Evolutionary conservation across 257 asterid species (phyloP).

Genomic region (Datura wrightii): DNA sequence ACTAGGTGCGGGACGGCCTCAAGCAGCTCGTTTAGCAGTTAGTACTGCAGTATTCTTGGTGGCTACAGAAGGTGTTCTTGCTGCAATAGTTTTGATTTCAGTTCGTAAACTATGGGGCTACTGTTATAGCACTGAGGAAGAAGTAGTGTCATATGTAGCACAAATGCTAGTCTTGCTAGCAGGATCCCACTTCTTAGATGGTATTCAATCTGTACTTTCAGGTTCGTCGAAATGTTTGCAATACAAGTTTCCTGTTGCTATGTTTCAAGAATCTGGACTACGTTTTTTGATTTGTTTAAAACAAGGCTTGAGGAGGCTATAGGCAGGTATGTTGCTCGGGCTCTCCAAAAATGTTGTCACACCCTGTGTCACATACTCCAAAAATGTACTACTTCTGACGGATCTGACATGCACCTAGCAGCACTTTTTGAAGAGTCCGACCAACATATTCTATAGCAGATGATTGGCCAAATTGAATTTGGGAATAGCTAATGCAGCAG

Average conservation of each 20-base stretch:
- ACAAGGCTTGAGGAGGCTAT: background rate
- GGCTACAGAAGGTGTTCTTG: constrained; percentile 26
- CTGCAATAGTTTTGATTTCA: constrained; percentile 8
- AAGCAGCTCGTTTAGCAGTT: constrained; percentile 34
- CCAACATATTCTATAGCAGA: too few relatives aligned
- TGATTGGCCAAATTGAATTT: background rate
- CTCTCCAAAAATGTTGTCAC: background rate
- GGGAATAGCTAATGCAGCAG: background rate
- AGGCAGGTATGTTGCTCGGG: background rate
- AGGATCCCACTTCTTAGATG: constrained; percentile 35
- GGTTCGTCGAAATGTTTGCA: constrained; percentile 21
- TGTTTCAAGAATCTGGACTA: background rate
- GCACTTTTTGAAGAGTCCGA: background rate
- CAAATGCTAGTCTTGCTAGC: constrained; percentile 35
- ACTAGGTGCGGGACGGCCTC: constrained; percentile 35
- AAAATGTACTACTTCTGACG: background rate
- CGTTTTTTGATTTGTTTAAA: background rate
- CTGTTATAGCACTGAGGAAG: constrained; percentile 35
- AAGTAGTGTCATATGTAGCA: constrained; percentile 33
- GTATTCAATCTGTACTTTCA: constrained; percentile 36
- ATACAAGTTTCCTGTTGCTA: background rate
- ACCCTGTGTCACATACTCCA: background rate
- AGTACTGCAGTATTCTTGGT: constrained; percentile 5
- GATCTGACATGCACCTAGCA: background rate
- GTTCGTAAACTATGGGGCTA: constrained; percentile 36